Evolutionary conservation across 2,329 filamentous ascomycete genomes (phyloP), one percentile per base, ranked within the genome.

Genomic region (Colletotrichum camelliae): DNA sequence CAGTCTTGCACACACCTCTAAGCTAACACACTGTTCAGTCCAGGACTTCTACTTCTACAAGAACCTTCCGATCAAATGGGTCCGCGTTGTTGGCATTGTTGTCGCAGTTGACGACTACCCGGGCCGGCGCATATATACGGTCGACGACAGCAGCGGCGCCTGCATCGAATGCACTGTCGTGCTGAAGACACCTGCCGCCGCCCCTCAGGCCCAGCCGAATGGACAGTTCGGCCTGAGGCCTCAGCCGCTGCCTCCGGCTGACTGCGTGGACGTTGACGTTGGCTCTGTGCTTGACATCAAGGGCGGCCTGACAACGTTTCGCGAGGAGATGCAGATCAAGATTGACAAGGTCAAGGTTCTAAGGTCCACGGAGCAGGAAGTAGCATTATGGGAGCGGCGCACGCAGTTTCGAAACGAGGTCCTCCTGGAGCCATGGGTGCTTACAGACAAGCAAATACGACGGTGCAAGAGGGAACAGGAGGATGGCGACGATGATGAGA

Each of bases 11-110:
- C 58, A 37, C 16, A 67, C 31, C 7, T 37, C 18, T 24, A 1
- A 52, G 43, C 43, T 52, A n/a, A 52, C 43, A 21, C n/a, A 24
- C 43, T 21, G 12, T 52, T 12, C 43, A 67, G 88, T 88, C 65
- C 89, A 91, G 80, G 85, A 89, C 77, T 86, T 93, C 39, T 93
- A 88, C 81, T 95, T 96, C 83, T 89, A 92, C 85, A 84, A 88
- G 66, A 96, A 96, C 82, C 92, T 96, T 78, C 94, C 94, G 0
- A 91, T 96, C 79, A 91, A 92, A 88, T 96, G 93, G 91, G 90
- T 94, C 69, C 92, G 93, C 77, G 83, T 96, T 37, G 89, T 92
- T 9, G 95, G 95, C 35, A 84, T 95, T 10, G 89, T 96, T 27
- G 92, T 96, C 71, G 91, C 90, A 15, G 84, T 92, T 43, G 89